These are phyloP conservation scores for Sabuloglossum arenarium DNA, from an alignment of 495 filamentous ascomycete genomes.

Conservation along the genomic window DNA sequence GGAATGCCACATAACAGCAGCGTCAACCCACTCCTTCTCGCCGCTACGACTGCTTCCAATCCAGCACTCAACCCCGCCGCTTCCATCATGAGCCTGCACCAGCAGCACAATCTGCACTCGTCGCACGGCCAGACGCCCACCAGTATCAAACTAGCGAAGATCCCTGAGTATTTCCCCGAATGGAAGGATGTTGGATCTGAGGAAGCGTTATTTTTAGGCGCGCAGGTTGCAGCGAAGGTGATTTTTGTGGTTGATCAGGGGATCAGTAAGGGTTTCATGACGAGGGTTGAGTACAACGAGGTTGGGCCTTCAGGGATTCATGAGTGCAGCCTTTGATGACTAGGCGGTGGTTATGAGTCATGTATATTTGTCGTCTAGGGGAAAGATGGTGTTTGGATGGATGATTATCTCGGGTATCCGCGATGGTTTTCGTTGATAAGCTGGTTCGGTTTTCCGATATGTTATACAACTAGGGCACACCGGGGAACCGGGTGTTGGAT, in stretches of 20 bases:
- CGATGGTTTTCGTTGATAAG: too few relatives aligned
- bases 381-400: background rate
- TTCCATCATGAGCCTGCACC: conserved; percentile 10
- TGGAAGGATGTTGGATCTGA: conserved; percentile 67
- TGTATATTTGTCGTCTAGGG: background rate
- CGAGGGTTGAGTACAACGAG: conserved; percentile 57
- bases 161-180: conserved; percentile 79
- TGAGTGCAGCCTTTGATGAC: conserved; percentile 2
- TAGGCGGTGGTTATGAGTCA: background rate
- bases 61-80: conserved; percentile 18
- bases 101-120: conserved; percentile 36
- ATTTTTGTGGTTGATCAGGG: conserved; percentile 45
- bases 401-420: background rate
- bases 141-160: conserved; percentile 53
- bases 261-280: conserved; percentile 49
- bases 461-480: too few relatives aligned
- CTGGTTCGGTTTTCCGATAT: too few relatives aligned
- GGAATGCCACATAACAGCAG: conserved; percentile 27
- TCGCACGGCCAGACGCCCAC: conserved; percentile 77
- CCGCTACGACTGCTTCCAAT: conserved; percentile 62
- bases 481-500: too few relatives aligned
- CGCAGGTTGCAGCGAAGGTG: conserved; percentile 24
- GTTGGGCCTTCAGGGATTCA: conserved; percentile 51
- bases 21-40: conserved; percentile 82
- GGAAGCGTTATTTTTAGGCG: conserved; percentile 15